Evolutionary conservation across 2,329 filamentous ascomycete species (phyloP).

Genomic region (Venturia effusa): DNA sequence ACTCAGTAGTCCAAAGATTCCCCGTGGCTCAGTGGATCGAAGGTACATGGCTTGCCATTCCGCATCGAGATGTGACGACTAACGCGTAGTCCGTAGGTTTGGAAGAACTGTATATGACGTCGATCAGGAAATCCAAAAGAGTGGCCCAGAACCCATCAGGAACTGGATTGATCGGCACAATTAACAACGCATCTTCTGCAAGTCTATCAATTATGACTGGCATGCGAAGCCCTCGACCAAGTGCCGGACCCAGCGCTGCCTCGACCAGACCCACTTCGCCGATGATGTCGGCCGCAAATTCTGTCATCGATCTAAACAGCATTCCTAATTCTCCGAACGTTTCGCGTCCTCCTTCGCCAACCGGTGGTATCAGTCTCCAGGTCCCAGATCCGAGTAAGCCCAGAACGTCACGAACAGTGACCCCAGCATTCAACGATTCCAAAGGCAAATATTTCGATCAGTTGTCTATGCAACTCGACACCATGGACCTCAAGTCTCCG

Average conservation of each 20-base stretch:
- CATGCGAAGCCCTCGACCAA: neutral
- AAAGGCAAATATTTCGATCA: neutral
- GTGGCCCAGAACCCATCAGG: neutral
- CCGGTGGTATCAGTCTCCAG: neutral
- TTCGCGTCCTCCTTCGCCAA: neutral
- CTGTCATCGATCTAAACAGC: constrained; percentile 49
- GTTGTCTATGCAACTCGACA: neutral
- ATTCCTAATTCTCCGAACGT: neutral
- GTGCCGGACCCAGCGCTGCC: neutral
- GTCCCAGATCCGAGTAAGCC: constrained; percentile 43
- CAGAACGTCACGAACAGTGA: constrained; percentile 46
- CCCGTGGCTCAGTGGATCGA: constrained; percentile 59
- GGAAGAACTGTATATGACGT: constrained; percentile 48
- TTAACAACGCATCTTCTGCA: neutral
- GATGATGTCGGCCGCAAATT: constrained; percentile 50
- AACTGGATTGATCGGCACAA: neutral
- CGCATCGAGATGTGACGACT: neutral
- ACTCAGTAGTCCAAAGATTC: constrained; percentile 54
- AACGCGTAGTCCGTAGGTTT: constrained; percentile 51
- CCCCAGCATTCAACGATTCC: neutral
- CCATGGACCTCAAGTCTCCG: neutral
- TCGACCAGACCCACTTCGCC: neutral
- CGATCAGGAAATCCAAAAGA: constrained; percentile 35
- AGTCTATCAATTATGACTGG: neutral
- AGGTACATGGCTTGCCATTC: constrained; percentile 24